phyloP scores from a whole-genome alignment of 139 green algal genomes.

The Asterochloris sp. region DNA sequence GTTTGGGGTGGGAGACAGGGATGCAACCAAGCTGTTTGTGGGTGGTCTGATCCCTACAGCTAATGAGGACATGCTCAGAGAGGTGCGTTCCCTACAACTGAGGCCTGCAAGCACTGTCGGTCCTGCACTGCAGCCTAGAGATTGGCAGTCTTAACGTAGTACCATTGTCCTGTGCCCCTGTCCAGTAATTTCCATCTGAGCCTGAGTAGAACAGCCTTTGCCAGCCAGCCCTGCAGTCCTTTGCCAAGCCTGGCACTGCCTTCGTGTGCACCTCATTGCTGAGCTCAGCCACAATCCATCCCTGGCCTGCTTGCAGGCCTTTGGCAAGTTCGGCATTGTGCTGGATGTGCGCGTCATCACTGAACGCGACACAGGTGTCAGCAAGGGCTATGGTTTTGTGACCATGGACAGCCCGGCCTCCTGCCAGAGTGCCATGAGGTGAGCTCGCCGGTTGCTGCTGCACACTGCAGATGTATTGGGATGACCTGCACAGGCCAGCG shows the following conservation, averaged over 20 bases:
- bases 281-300: not conserved
- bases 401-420: conserved; percentile 33
- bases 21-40: conserved; percentile 46
- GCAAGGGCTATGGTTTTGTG: conserved; percentile 61
- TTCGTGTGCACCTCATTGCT: not conserved
- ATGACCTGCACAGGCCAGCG: too few species aligned
- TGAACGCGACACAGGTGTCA: conserved; percentile 42
- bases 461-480: too few species aligned
- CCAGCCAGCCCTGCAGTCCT: not conserved
- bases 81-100: conserved; percentile 23
- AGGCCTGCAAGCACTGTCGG: conserved; percentile 22
- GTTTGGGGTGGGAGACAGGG: conserved; percentile 14
- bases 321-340: conserved; percentile 37
- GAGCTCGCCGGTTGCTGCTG: too few species aligned
- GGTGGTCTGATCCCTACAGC: conserved; percentile 22
- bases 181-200: too few species aligned
- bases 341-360: conserved; percentile 41
- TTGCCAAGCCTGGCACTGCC: conserved; percentile 8
- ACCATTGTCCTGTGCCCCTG: too few species aligned
- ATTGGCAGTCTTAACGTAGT: too few species aligned
- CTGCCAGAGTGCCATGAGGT: conserved; percentile 20
- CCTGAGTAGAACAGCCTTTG: too few species aligned
- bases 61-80: conserved; percentile 26
- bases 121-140: too few species aligned
- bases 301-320: conserved; percentile 8